These are phyloP conservation scores for Zygosaccharomyces bailii DNA, from an alignment of 805 yeast genomes.

Conservation along the genomic window DNA sequence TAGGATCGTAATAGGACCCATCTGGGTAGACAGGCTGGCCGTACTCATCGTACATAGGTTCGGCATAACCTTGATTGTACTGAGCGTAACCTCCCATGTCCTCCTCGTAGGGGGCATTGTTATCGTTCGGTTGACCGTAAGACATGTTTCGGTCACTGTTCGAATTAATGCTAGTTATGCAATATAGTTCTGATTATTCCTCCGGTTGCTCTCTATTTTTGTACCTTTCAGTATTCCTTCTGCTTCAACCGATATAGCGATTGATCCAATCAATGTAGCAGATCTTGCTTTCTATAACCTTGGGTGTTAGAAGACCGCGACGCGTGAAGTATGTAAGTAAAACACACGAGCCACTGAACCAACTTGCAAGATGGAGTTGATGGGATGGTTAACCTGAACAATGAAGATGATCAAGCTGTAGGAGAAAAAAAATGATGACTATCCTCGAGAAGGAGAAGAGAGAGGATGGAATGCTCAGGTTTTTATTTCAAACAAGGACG, in stretches of 20 bases:
- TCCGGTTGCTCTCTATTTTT: background rate
- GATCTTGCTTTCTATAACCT: background rate
- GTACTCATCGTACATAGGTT: conserved; percentile 37
- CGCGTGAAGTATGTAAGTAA: background rate
- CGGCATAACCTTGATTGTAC: conserved; percentile 24
- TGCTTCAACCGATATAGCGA: background rate
- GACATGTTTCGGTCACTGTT: conserved; percentile 20
- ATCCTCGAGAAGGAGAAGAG: background rate
- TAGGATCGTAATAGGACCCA: conserved; percentile 39
- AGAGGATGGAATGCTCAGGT: background rate
- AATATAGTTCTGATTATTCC: background rate
- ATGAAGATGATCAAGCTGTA: background rate
- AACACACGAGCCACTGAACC: conserved; percentile 1
- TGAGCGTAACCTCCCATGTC: conserved; percentile 24
- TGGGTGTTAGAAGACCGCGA: background rate
- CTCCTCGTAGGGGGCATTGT: conserved; percentile 33
- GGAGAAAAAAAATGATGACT: background rate
- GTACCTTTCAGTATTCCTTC: background rate
- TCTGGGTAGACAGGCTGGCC: conserved; percentile 41
- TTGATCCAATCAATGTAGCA: background rate
- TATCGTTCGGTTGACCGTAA: conserved; percentile 26
- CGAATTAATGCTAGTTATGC: background rate
- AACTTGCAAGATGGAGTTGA: background rate
- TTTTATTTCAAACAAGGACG: background rate
- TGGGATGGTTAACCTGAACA: background rate